phyloP scores from a whole-genome alignment of 2,329 filamentous ascomycete species.

The Alternaria ethzedia region DNA sequence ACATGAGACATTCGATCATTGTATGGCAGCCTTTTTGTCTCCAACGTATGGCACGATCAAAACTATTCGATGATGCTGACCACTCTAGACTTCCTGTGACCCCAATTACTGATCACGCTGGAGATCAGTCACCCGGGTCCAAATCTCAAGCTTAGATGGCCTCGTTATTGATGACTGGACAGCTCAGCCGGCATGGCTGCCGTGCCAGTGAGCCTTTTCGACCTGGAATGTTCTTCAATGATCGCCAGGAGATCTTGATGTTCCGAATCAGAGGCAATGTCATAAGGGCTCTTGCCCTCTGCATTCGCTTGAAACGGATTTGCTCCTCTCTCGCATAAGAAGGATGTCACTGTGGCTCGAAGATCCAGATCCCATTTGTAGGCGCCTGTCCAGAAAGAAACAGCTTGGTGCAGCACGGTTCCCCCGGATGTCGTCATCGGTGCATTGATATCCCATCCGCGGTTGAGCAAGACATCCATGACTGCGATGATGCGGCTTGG shows the following conservation, averaged over 20 bases:
- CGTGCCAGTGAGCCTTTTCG: slow-evolving; percentile 14
- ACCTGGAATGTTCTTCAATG: slow-evolving; percentile 11
- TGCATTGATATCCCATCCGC: slow-evolving; percentile 26
- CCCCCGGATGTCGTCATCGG: slow-evolving; percentile 15
- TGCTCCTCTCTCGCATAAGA: slow-evolving; percentile 23
- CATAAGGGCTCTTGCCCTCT: slow-evolving; percentile 28
- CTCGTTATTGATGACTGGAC: background rate
- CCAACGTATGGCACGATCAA: background rate
- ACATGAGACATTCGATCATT: background rate
- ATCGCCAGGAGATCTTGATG: slow-evolving; percentile 23
- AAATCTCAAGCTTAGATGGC: background rate
- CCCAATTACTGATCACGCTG: background rate
- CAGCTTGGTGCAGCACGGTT: slow-evolving; percentile 32
- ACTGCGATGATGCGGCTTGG: slow-evolving; percentile 20
- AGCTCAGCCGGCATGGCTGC: slow-evolving; percentile 21
- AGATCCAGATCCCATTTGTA: slow-evolving; percentile 29
- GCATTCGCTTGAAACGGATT: slow-evolving; percentile 18
- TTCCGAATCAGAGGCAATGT: slow-evolving; percentile 22
- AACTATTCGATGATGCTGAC: background rate
- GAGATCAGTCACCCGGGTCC: background rate
- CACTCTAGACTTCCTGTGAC: background rate
- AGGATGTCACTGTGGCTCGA: slow-evolving; percentile 18
- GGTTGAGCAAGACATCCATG: slow-evolving; percentile 20
- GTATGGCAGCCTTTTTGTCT: background rate
- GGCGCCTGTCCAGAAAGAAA: slow-evolving; percentile 30